Evolutionary conservation across 2,329 filamentous ascomycete genomes (phyloP).

Genomic region (Fusarium sp.): DNA sequence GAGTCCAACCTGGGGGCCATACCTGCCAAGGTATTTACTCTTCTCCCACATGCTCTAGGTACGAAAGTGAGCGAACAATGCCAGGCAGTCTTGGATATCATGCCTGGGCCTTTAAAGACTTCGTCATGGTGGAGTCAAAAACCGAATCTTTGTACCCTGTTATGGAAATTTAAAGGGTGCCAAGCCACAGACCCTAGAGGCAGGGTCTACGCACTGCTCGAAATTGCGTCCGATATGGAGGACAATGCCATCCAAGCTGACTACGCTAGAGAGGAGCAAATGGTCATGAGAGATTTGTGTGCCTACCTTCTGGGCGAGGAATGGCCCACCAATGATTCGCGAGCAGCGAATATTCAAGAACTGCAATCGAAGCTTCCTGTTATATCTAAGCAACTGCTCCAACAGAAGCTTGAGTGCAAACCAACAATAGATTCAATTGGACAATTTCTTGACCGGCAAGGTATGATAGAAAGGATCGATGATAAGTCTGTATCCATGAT

Average conservation of each 20-base stretch:
- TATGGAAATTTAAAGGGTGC: neutral
- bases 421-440: rapidly evolving
- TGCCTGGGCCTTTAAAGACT: neutral
- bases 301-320: neutral
- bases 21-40: neutral
- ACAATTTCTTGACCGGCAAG: neutral
- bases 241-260: neutral
- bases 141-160: neutral
- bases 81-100: constrained; percentile 23
- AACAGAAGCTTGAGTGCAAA: rapidly evolving
- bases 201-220: constrained; percentile 9
- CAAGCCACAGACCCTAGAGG: constrained; percentile 9
- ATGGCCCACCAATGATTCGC: rapidly evolving
- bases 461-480: neutral
- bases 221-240: neutral
- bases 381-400: neutral
- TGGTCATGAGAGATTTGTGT: neutral
- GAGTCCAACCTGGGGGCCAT: neutral
- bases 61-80: neutral
- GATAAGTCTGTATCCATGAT: rapidly evolving
- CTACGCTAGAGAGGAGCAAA: neutral
- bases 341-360: neutral
- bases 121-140: constrained; percentile 17
- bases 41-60: neutral
- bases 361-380: neutral